Base-by-base conservation (phyloP, 2,329 filamentous ascomycete genomes). In the Dryadomyces quercivorus region DNA sequence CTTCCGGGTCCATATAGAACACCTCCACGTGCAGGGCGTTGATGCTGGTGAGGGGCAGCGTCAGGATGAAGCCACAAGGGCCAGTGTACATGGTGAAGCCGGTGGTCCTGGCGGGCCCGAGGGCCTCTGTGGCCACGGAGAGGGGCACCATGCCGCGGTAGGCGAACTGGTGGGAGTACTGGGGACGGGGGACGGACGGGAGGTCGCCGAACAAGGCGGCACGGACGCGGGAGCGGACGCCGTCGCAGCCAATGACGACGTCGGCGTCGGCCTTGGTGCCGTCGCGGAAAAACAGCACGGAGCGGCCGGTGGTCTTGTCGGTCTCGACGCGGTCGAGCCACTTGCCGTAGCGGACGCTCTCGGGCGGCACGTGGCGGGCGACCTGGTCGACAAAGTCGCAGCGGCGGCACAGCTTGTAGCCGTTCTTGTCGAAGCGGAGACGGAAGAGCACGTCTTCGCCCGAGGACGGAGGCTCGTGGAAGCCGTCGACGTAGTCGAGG, bases 81-180 rank as follows among this genome's bases (percentile, higher is more conserved):
- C 46, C 48, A 2, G 15, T 22, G 26, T 45, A 36, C 40, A 38
- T 50, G 47, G 21, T 22, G 38, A n/a, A 38, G 34, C 40, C 16
- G 42, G 16, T 7, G 6, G 42, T 22, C 46, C 22, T 50, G 5
- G 5, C 52, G 10, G 36, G 8, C 1, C 50, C 42, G 7, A 52
- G 43, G 1, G 43, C 42, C 22, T 42, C 63, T 38, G 63, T 65
- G 5, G 62, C 66, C 2, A 65, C 46, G 16, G 22, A 53, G 43
- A 57, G 84, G 0, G 81, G 78, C 1, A 85, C 69, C 4, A 86
- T 64, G 0, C 78, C 15, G 15, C 83, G 73, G 64, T 82, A 86
- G 22, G 77, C 81, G 64, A 79, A 78, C 57, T 81, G 80, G 26
- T 75, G 70, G 1, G 73, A 75, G 62, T 80, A 85, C 2, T 67